phyloP scores from a whole-genome alignment of 2,329 filamentous ascomycete species.

The Aureobasidium leucospermi region DNA sequence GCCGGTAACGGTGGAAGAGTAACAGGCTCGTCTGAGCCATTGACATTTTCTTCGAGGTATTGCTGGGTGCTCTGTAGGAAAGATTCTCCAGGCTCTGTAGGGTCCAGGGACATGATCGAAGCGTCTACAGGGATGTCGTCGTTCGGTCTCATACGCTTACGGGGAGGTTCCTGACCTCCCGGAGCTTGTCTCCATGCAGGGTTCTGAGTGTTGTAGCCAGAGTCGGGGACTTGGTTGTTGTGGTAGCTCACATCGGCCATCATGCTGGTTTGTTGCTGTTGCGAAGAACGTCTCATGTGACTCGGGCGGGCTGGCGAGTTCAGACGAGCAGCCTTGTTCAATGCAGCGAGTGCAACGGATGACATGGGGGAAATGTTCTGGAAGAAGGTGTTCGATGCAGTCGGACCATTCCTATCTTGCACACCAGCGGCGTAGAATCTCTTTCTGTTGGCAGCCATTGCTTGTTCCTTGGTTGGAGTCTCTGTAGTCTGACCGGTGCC shows the following conservation, averaged over 20 bases:
- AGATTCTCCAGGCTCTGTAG: slow-evolving; percentile 73
- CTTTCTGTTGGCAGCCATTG: slow-evolving; percentile 88
- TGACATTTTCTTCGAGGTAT: slow-evolving; percentile 27
- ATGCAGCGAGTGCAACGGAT: slow-evolving; percentile 86
- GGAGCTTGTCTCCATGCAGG: slow-evolving; percentile 18
- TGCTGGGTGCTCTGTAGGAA: slow-evolving; percentile 57
- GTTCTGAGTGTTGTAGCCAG: slow-evolving; percentile 57
- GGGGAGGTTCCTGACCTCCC: slow-evolving; percentile 59
- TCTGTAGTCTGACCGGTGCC: slow-evolving; percentile 69
- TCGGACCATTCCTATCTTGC: slow-evolving; percentile 50
- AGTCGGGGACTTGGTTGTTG: slow-evolving; percentile 49
- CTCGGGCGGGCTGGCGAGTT: slow-evolving; percentile 72
- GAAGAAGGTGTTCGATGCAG: slow-evolving; percentile 80
- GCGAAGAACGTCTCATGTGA: slow-evolving; percentile 63
- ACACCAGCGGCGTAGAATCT: slow-evolving; percentile 73
- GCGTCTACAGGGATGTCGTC: slow-evolving; percentile 38
- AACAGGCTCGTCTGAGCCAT: slow-evolving; percentile 47
- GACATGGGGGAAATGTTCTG: slow-evolving; percentile 93
- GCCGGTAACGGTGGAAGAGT: slow-evolving; percentile 59
- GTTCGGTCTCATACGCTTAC: slow-evolving; percentile 61
- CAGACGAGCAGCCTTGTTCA: slow-evolving; percentile 84
- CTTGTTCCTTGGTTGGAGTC: slow-evolving; percentile 96
- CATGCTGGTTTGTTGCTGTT: slow-evolving; percentile 53
- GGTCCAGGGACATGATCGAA: slow-evolving; percentile 57
- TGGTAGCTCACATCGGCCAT: slow-evolving; percentile 30